Evolutionary conservation across 345 rosid species (phyloP), one percentile per base, ranked within the genome.

Genomic region (Rhodomyrtus tomentosa): DNA sequence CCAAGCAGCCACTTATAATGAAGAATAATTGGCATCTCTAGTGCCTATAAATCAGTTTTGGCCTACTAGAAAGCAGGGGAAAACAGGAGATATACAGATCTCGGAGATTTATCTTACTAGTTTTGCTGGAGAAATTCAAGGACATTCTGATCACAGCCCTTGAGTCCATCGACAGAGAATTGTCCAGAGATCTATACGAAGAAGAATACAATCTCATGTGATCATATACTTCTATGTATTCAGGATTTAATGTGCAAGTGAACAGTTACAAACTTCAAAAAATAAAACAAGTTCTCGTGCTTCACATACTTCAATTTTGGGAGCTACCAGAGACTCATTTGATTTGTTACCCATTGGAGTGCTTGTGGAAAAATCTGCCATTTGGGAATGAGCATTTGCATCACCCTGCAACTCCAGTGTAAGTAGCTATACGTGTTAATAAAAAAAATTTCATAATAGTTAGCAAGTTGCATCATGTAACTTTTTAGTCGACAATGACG

Each of bases 91-190:
- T 18, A 18, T 10, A 82, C 58, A 76, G 11, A 80, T 68, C 83
- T 20, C 3, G 25, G 40, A 86, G 49, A 72, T 42, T 80, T 20
- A 85, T 90, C 99, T 93, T 86, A 93, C 98, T 88, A 90, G 93
- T 89, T 90, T 83, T 93, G 96, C 90, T 90, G 96, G 82, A 95
- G 93, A 88, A 88, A 93, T 85, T 93, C 95, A 58, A 95, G 88
- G 87, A 96, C 93, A 92, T 92, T 85, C 82, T 94, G 96, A 89
- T 95, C 99, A 55, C 89, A 87, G 89, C 92, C 89, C 91, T 91
- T 94, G 81, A 93, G 91, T 14, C 95, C 98, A 85, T 90, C 93
- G 50, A 89, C 83, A 50, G 88, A 86, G 48, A 56, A 86, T 81
- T 94, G 95, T 48, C 89, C 84, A 14, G 95, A 82, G 0, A 90